Base-by-base conservation (phyloP, 1,284 basidiomycete species). In the Leccinum variabile region DNA sequence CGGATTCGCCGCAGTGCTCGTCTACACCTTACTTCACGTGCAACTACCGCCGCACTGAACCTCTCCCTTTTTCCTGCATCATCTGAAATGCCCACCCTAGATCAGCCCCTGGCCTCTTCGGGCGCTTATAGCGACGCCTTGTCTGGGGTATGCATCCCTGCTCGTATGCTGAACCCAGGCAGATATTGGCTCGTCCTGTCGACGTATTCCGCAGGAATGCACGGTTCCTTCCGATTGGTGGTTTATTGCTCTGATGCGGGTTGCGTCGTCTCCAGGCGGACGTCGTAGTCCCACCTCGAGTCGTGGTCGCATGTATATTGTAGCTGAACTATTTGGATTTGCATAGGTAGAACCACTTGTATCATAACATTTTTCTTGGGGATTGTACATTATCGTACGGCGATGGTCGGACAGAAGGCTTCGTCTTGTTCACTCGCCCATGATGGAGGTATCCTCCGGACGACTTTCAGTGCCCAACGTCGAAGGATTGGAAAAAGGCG, bases 101-200 rank as follows among this genome's bases (percentile, higher is more conserved):
- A 79, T 46, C 70, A 77, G 18, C 84, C 84, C 65, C 69, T 90
- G 13, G 76, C 81, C 1, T 91, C 91, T 0, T 92, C 92, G 0
- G 92, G 93, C 2, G 83, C 89, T 0, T 95, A 94, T 70, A 83
- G 86, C 22, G 91, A 95, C 66, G 79, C 83, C 0, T 76, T 86
- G 13, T 83, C 86, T 1, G 92, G 91, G 0, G 91, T 89, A 1
- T 81, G 81, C n/a, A 89, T 87, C 2, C 81, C 84, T 1, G 78
- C 80, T 33, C 75, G 80, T 9, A 76, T 79, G 32, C 66, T 92
- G 33, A 76, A 78, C 10, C 75, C 84, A 2, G 92, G 91, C 3
- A 83, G 79, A 61, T 95, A 95, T 73, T 79, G 87, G 65, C 74
- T 89, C 16, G 81, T 95, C 2, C 89, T 90, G 1, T 92, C 90